These are phyloP conservation scores for Tetraselmis chui DNA, from an alignment of 139 green algal genomes.

Conservation along the genomic window DNA sequence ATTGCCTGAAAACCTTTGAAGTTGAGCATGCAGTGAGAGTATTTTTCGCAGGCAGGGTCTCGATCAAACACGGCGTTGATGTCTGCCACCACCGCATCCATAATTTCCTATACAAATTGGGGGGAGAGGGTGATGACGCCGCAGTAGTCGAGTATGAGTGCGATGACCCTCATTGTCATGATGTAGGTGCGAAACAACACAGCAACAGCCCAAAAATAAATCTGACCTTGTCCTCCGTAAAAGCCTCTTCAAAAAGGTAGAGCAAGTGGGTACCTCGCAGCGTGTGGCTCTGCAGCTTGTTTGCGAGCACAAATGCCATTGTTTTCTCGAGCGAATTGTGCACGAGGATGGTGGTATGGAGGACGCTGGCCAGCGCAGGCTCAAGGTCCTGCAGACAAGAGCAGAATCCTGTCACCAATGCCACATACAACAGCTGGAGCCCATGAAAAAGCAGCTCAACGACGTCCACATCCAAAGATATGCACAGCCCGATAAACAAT, in stretches of 20 bases:
- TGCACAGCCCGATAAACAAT: too few relatives aligned
- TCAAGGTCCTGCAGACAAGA: conserved; percentile 57
- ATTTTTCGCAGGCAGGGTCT: conserved; percentile 87
- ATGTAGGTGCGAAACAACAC: too few relatives aligned
- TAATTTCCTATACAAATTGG: conserved; percentile 32
- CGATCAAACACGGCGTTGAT: conserved; percentile 71
- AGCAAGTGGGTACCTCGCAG: conserved; percentile 91
- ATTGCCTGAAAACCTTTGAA: conserved; percentile 92
- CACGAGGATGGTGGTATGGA: conserved; percentile 89
- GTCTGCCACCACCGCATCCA: conserved; percentile 67
- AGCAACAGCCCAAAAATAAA: neutral
- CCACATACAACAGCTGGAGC: too few relatives aligned
- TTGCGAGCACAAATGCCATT: conserved; percentile 89
- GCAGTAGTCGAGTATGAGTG: neutral
- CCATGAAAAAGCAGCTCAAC: too few relatives aligned
- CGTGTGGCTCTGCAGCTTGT: conserved; percentile 81
- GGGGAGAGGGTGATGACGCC: neutral
- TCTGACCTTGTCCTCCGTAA: conserved; percentile 26
- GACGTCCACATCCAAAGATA: too few relatives aligned
- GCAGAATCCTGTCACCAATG: too few relatives aligned
- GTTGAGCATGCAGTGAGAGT: conserved; percentile 77
- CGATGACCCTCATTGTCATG: neutral
- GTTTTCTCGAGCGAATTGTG: conserved; percentile 74
- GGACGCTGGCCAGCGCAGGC: conserved; percentile 80
- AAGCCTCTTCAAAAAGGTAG: conserved; percentile 74